These are phyloP conservation scores for Schizochytrium sp. DNA, from an alignment of 108 stramenopile genomes.

Conservation along the genomic window DNA sequence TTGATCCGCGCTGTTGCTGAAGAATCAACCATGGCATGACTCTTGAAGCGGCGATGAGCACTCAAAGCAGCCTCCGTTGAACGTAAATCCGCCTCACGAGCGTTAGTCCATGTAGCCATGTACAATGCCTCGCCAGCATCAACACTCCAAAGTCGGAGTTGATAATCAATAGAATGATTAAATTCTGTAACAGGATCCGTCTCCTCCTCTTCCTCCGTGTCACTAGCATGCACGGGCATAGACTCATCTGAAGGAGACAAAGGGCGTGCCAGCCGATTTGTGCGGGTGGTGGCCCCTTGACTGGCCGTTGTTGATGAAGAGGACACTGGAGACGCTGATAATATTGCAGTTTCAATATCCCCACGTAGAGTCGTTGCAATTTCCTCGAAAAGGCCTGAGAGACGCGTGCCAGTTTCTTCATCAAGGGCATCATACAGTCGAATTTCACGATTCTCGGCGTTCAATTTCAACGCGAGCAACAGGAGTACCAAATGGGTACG, in stretches of 20 bases:
- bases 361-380: background rate
- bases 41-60: conserved; percentile 43
- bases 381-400: background rate
- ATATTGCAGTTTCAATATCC: conserved; percentile 8
- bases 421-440: conserved; percentile 42
- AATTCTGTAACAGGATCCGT: background rate
- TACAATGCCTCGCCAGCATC: conserved; percentile 1
- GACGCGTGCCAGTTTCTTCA: background rate
- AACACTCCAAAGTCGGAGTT: conserved; percentile 26
- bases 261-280: background rate
- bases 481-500: conserved; percentile 17
- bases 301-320: background rate
- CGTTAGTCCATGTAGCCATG: background rate
- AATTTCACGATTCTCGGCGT: conserved; percentile 40
- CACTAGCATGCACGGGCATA: conserved; percentile 2
- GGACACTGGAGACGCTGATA: background rate
- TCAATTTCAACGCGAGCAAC: background rate
- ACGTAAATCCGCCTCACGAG: conserved; percentile 15
- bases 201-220: conserved; percentile 23
- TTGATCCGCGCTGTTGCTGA: background rate
- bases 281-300: background rate
- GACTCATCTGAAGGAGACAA: conserved; percentile 8
- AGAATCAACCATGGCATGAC: background rate
- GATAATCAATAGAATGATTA: conserved; percentile 2
- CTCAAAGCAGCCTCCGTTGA: background rate